phyloP scores from a whole-genome alignment of 371 early-diverging fungal species.

The Entomophthora muscae region DNA sequence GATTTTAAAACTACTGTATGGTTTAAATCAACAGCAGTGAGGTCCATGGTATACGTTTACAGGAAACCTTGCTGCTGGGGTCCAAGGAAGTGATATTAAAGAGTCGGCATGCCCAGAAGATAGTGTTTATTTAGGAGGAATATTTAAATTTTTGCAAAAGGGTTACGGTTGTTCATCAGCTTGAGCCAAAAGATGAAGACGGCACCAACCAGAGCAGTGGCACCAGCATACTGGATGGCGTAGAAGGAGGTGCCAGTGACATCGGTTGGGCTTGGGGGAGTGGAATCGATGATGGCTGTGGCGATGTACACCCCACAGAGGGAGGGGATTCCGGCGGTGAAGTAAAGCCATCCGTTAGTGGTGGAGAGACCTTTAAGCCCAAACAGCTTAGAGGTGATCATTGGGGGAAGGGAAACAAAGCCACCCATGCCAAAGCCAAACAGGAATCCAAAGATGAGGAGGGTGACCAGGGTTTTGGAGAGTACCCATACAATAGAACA shows the following conservation, averaged over 20 bases:
- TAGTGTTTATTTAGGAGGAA: too few species aligned
- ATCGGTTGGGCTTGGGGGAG: slow-evolving; percentile 8
- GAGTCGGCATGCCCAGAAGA: too few species aligned
- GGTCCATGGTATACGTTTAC: too few species aligned
- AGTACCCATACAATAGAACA: slow-evolving; percentile 16
- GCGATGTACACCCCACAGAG: slow-evolving; percentile 20
- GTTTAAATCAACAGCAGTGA: too few species aligned
- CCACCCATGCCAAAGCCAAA: slow-evolving; percentile 34
- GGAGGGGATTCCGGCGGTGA: slow-evolving; percentile 19
- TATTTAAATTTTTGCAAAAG: background rate
- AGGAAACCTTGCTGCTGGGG: too few species aligned
- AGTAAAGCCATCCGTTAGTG: slow-evolving; percentile 19
- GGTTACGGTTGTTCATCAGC: background rate
- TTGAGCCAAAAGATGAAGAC: background rate
- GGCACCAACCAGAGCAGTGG: background rate
- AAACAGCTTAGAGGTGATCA: slow-evolving; percentile 20
- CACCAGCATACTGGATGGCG: slow-evolving; percentile 6
- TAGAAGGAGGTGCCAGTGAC: background rate
- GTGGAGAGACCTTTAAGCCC: slow-evolving; percentile 19
- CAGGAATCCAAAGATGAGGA: slow-evolving; percentile 25
- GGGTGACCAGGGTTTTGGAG: slow-evolving; percentile 24
- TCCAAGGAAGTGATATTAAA: too few species aligned
- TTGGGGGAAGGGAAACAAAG: slow-evolving; percentile 28
- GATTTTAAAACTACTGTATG: too few species aligned
- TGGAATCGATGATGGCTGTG: slow-evolving; percentile 18